Evolutionary conservation across 768 basidiomycete species (phyloP), one percentile per base, ranked within the genome.

Genomic region (Suillus americanus): DNA sequence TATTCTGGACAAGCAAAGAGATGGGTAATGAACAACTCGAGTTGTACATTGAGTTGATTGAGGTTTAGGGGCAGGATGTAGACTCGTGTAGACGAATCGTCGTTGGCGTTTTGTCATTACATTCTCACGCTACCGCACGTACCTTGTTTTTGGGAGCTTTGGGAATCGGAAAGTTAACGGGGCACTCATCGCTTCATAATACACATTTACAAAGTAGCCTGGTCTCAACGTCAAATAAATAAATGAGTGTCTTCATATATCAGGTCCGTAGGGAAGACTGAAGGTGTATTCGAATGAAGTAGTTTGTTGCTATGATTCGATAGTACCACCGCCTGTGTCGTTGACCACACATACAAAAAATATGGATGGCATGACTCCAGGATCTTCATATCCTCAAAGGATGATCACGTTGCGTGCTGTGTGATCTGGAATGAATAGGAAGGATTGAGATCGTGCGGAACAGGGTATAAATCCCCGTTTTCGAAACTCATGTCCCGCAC

Each of bases 381-480:
- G 14, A n/a, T 16, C 35, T n/a, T 38, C 13, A 38, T 13, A 37
- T 37, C 35, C 37, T 14, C 23, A 56, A 12, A n/a, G 3, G 7
- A 56, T 23, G 13, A 38, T 57, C 23, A 57, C 8, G 23, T 57
- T 13, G 55, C 16, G 9, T 57, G 55, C 23, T 38, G 23, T 25
- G 56, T 57, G 23, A 57, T 57, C 37, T 57, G 37, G 56, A 57
- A 57, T 10, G 56, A 38, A 57, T 57, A 57, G 5, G 56, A 25
- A 25, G 56, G 56, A 16, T 57, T 40, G 23, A 57, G 37, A 57
- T 57, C 56, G 4, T 57, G 38, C 14, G 9, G 37, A 57, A 57
- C 37, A 40, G 56, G 56, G 56, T 57, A 57, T 14, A 57, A 25
- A 40, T 57, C 56, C 56, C 56, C 55, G 37, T 40, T 14, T 40